Evolutionary conservation across 441 rosid species (phyloP), one percentile per base, ranked within the genome.

Genomic region (Capsella rubella): DNA sequence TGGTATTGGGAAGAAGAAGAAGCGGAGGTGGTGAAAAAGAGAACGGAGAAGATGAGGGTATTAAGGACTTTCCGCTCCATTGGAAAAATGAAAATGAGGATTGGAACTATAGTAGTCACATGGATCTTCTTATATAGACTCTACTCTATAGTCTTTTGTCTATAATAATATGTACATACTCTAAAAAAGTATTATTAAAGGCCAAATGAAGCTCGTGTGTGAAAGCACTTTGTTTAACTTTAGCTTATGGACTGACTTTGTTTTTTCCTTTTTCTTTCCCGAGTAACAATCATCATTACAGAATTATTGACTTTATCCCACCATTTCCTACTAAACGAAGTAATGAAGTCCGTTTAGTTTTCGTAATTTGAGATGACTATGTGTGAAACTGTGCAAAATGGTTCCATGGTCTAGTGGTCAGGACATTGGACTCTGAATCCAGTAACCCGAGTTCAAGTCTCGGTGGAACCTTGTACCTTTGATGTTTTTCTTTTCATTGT

Each of bases 31-130:
- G 67, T 64, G 50, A 78, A 47, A 63, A 81, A 54, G 51, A 82
- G 42, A 64, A 76, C 3, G 64, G 78, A 76, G 69, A 85, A 74
- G 74, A 82, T 47, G n/a, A 78, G 51, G 46, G 73, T 39, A 9
- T 14, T 78, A 45, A 60, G 13, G 27, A 68, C 42, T 49, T 75
- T 83, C 67, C 27, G 79, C 43, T 79, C 87, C 91, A 87, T 87
- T 39, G 72, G 5, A 40, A 35, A 12, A 21, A 39, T 42, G 35
- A 27, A 8, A 15, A 50, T 43, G 73, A 69, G 1, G 49, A 68
- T 42, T 11, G 21, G 9, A 35, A 35, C 16, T 58, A 25, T 34
- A 34, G 37, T 9, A 15, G 42, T 59, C 74, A 71, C 60, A 59
- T 34, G 67, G 40, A 63, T 16, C 53, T 39, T 61, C 53, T 61